Evolutionary conservation across 2,329 filamentous ascomycete species (phyloP).

Genomic region (Neonectria sp.): DNA sequence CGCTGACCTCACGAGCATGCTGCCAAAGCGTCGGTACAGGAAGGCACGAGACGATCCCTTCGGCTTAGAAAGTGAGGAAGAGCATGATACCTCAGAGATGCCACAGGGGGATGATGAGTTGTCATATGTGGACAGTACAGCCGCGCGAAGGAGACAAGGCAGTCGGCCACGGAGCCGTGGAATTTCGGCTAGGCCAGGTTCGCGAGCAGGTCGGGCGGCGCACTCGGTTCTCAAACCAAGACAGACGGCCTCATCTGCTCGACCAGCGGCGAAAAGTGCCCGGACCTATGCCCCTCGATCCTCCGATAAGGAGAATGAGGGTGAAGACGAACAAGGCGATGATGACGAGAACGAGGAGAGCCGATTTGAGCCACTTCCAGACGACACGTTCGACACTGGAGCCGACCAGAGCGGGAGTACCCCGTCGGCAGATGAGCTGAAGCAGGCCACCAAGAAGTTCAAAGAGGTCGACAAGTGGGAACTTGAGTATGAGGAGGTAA

Average conservation of each 20-base stretch:
- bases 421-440: slow-evolving; percentile 68
- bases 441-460: slow-evolving; percentile 74
- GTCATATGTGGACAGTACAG: slow-evolving; percentile 59
- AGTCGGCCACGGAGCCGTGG: slow-evolving; percentile 50
- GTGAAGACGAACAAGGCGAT: slow-evolving; percentile 51
- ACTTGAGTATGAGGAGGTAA: slow-evolving; percentile 76
- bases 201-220: slow-evolving; percentile 44
- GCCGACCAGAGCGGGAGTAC: slow-evolving; percentile 53
- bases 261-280: slow-evolving; percentile 45
- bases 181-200: slow-evolving; percentile 46
- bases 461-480: slow-evolving; percentile 79
- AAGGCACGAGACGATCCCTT: slow-evolving; percentile 54
- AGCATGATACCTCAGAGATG: slow-evolving; percentile 64
- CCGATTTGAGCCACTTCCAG: slow-evolving; percentile 60
- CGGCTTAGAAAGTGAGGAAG: slow-evolving; percentile 62
- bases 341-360: slow-evolving; percentile 56
- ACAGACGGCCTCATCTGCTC: slow-evolving; percentile 40
- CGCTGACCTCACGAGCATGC: slow-evolving; percentile 67
- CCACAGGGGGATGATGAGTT: slow-evolving; percentile 71
- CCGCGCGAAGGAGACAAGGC: slow-evolving; percentile 53
- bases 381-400: slow-evolving; percentile 60
- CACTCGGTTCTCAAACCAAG: slow-evolving; percentile 45
- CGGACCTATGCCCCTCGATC: slow-evolving; percentile 67
- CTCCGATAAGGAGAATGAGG: slow-evolving; percentile 73
- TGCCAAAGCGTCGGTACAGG: slow-evolving; percentile 67